Conservation (phyloP, 176 grass and related monocot species). For the Juncus inflexus region DNA sequence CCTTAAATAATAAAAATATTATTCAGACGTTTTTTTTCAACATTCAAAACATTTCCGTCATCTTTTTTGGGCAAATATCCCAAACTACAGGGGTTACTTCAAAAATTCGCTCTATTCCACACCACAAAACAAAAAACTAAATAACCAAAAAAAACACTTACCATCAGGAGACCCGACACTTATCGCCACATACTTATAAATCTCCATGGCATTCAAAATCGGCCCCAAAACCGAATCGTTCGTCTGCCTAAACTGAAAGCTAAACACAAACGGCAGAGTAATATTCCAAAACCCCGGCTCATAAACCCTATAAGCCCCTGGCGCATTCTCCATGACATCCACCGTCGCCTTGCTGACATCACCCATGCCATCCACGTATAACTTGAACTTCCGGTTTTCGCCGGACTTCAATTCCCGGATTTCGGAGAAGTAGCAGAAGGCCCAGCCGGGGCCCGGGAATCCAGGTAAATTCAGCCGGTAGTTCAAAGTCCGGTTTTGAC, state of each 20-base stretch:
- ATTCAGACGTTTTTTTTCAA: no score
- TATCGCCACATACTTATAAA: slow-evolving; percentile 65
- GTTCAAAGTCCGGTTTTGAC: slow-evolving; percentile 56
- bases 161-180: slow-evolving; percentile 58
- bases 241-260: slow-evolving; percentile 62
- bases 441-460: slow-evolving; percentile 75
- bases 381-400: slow-evolving; percentile 76
- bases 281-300: slow-evolving; percentile 68
- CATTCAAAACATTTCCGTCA: no score
- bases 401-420: slow-evolving; percentile 52
- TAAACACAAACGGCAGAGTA: slow-evolving; percentile 62
- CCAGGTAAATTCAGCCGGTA: slow-evolving; percentile 76
- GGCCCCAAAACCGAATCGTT: slow-evolving; percentile 76
- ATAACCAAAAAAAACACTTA: slow-evolving; percentile 12
- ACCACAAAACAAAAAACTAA: neutral
- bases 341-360: slow-evolving; percentile 77
- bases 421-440: slow-evolving; percentile 80
- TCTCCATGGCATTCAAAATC: slow-evolving; percentile 81
- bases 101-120: no score
- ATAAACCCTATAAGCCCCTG: slow-evolving; percentile 73
- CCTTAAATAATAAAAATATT: no score
- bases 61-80: no score
- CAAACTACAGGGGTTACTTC: no score
- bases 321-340: slow-evolving; percentile 72
- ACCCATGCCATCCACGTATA: slow-evolving; percentile 54